Conservation (phyloP, 1,284 basidiomycete species). For the Cutaneotrichosporon daszewskae region DNA sequence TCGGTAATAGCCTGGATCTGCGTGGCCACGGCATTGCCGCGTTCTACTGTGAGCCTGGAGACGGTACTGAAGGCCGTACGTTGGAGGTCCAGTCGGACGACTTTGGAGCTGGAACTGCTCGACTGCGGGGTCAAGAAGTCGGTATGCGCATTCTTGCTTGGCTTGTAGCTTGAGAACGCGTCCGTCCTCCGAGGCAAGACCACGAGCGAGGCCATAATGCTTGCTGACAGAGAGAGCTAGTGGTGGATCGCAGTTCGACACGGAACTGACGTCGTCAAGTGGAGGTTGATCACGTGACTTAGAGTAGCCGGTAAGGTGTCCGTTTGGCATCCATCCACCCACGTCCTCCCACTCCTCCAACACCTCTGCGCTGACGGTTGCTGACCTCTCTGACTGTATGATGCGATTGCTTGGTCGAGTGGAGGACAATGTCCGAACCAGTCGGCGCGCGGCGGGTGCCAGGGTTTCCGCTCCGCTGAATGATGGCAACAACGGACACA, state of each 20-base stretch:
- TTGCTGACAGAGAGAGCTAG: neutral
- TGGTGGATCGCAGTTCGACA: neutral
- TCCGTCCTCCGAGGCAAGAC: conserved; percentile 19
- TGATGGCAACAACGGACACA: too few species aligned
- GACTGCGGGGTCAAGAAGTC: conserved; percentile 23
- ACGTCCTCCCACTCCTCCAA: too few species aligned
- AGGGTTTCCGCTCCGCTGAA: too few species aligned
- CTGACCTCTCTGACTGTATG: too few species aligned
- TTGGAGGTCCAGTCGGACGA: conserved; percentile 19
- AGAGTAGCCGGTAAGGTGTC: neutral
- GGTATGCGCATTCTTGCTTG: conserved; percentile 35
- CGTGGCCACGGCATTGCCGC: neutral
- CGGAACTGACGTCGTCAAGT: neutral
- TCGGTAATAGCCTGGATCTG: neutral
- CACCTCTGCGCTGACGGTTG: too few species aligned
- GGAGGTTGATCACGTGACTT: neutral
- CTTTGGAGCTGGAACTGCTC: conserved; percentile 6
- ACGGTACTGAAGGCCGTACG: conserved; percentile 9
- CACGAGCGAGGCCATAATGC: conserved; percentile 27
- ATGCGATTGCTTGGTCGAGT: too few species aligned
- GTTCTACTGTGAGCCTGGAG: neutral
- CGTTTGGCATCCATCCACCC: neutral
- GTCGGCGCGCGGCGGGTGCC: too few species aligned
- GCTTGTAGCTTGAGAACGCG: conserved; percentile 33
- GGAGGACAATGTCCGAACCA: too few species aligned